Conservation (phyloP, 192 early-diverging fungal species). For the Backusella circina region DNA sequence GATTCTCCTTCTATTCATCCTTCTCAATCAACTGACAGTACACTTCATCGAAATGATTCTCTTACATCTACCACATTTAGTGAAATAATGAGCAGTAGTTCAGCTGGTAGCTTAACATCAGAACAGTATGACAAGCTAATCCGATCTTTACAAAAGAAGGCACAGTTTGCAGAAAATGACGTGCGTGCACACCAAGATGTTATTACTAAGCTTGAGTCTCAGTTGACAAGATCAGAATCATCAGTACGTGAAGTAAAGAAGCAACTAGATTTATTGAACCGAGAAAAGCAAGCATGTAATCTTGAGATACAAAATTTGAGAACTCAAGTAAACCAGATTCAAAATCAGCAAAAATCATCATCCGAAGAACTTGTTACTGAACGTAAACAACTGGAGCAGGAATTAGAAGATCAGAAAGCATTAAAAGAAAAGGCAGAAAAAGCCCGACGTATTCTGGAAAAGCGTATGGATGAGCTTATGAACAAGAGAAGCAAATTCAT, state of each 20-base stretch:
- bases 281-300: slow-evolving; percentile 32
- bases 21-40: too few species aligned
- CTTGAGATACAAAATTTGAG: slow-evolving; percentile 38
- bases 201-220: slow-evolving; percentile 40
- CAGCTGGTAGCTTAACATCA: not conserved
- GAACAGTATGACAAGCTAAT: slow-evolving; percentile 29
- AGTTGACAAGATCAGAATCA: slow-evolving; percentile 42
- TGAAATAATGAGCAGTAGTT: slow-evolving; percentile 6
- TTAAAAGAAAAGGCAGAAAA: slow-evolving; percentile 52
- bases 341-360: slow-evolving; percentile 21
- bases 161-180: slow-evolving; percentile 30
- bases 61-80: slow-evolving; percentile 1
- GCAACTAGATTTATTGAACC: slow-evolving; percentile 30
- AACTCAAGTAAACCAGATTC: slow-evolving; percentile 33
- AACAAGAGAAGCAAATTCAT: slow-evolving; percentile 54
- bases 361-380: slow-evolving; percentile 29
- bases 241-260: slow-evolving; percentile 34
- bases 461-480: slow-evolving; percentile 52
- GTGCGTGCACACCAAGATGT: slow-evolving; percentile 37
- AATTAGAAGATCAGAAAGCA: slow-evolving; percentile 38
- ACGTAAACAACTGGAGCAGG: slow-evolving; percentile 31
- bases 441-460: slow-evolving; percentile 43
- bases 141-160: slow-evolving; percentile 25
- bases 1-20: slow-evolving; percentile 4
- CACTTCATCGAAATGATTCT: slow-evolving; percentile 19